These are phyloP conservation scores for Mycena sp. DNA, from an alignment of 1,284 basidiomycete species.

Conservation along the genomic window DNA sequence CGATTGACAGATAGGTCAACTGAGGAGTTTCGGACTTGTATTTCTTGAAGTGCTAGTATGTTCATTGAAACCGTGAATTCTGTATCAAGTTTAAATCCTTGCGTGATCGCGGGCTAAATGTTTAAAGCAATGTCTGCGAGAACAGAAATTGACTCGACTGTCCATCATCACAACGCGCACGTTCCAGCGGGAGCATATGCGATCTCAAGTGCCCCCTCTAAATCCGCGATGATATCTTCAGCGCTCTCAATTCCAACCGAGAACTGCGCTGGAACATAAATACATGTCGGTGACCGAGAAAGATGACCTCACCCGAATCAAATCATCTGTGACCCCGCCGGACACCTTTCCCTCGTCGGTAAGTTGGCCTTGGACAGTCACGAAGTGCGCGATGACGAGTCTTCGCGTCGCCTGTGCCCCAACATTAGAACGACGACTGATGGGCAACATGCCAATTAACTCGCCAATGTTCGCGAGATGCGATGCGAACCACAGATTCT, in stretches of 20 bases:
- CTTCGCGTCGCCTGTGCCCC: slow-evolving; percentile 78
- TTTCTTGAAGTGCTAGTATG: too few species aligned
- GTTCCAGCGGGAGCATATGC: slow-evolving; percentile 38
- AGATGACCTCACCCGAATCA: slow-evolving; percentile 70
- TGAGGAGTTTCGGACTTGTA: background rate
- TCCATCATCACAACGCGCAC: too few species aligned
- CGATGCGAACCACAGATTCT: slow-evolving; percentile 63
- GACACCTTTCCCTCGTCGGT: slow-evolving; percentile 71
- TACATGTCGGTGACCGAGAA: background rate
- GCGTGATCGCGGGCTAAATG: too few species aligned
- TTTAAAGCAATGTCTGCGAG: too few species aligned
- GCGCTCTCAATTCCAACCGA: slow-evolving; percentile 83
- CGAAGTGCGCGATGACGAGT: slow-evolving; percentile 85
- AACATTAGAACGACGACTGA: background rate
- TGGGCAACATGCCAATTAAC: background rate
- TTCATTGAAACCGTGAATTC: too few species aligned
- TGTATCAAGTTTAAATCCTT: too few species aligned
- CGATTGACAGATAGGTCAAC: background rate
- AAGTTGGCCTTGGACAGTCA: slow-evolving; percentile 87
- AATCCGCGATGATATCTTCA: slow-evolving; percentile 87
- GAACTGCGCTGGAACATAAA: slow-evolving; percentile 29
- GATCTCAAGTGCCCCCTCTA: slow-evolving; percentile 64
- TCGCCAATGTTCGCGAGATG: slow-evolving; percentile 55
- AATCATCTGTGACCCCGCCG: slow-evolving; percentile 82
- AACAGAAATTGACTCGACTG: too few species aligned